phyloP scores from a whole-genome alignment of 1,139 yeast genomes.

The Yamadazyma diospyri region DNA sequence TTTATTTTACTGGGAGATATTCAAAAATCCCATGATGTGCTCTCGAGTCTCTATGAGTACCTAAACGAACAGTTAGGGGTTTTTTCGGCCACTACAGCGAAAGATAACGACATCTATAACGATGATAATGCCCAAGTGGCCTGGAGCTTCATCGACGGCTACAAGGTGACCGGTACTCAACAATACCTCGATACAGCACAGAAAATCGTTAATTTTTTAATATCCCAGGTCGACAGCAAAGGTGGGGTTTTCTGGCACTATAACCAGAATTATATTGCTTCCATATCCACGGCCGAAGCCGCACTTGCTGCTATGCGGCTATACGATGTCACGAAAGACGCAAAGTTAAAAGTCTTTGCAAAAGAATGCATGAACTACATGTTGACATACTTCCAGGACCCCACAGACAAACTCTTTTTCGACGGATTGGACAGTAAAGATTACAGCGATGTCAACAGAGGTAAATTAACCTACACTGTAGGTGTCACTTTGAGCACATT shows the following conservation, averaged over 20 bases:
- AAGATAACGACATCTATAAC: slow-evolving; percentile 26
- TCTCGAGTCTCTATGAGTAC: slow-evolving; percentile 14
- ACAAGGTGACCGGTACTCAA: slow-evolving; percentile 15
- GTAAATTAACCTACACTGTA: slow-evolving; percentile 33
- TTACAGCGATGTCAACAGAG: slow-evolving; percentile 21
- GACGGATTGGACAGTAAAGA: slow-evolving; percentile 25
- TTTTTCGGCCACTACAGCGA: slow-evolving; percentile 26
- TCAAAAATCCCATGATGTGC: slow-evolving; percentile 10
- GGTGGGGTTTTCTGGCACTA: slow-evolving; percentile 32
- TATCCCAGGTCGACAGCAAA: slow-evolving; percentile 19
- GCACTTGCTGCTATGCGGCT: slow-evolving; percentile 30
- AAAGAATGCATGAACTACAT: slow-evolving; percentile 24
- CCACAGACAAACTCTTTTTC: slow-evolving; percentile 24
- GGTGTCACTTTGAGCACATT: slow-evolving; percentile 31
- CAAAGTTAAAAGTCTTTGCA: slow-evolving; percentile 20
- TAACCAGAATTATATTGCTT: slow-evolving; percentile 24
- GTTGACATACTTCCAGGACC: slow-evolving; percentile 26
- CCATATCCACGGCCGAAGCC: slow-evolving; percentile 33
- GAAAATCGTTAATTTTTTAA: slow-evolving; percentile 11
- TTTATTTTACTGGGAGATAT: slow-evolving; percentile 11
- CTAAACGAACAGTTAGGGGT: slow-evolving; percentile 16
- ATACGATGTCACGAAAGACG: slow-evolving; percentile 19
- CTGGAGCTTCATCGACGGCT: slow-evolving; percentile 30
- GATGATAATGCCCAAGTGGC: slow-evolving; percentile 35
- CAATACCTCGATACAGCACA: slow-evolving; percentile 18